Conservation (phyloP, 352 stramenopile genomes). For the Phytophthora podocarpi region DNA sequence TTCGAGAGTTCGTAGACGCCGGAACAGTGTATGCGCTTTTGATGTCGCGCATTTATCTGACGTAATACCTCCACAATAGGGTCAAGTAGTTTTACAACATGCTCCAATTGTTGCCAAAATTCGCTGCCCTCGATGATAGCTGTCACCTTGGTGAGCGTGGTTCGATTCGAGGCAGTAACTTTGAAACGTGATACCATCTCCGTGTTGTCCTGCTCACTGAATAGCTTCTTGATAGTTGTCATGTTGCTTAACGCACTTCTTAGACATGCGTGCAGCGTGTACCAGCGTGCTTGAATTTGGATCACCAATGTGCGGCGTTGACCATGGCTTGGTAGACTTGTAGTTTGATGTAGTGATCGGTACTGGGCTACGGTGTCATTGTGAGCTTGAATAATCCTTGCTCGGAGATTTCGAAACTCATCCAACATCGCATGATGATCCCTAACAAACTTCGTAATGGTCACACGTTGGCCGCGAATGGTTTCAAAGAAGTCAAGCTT, state of each 20-base stretch:
- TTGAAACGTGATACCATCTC: background rate
- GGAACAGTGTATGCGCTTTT: constrained; percentile 3
- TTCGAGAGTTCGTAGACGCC: background rate
- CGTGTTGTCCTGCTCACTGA: constrained; percentile 1
- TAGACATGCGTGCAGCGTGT: constrained; percentile 8
- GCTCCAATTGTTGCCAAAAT: constrained; percentile 2
- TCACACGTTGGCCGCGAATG: background rate
- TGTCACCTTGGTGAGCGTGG: background rate
- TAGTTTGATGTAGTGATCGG: background rate
- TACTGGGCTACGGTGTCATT: background rate
- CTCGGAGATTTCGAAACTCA: background rate
- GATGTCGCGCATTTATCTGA: constrained; percentile 8
- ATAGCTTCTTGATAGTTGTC: constrained; percentile 7
- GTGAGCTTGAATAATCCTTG: background rate
- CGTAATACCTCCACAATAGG: constrained; percentile 3
- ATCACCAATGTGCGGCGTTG: background rate
- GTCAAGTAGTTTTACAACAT: constrained; percentile 3
- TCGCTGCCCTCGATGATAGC: background rate
- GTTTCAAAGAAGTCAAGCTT: constrained; percentile 1
- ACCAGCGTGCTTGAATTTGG: constrained; percentile 5
- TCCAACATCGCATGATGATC: constrained; percentile 2
- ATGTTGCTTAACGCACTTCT: background rate
- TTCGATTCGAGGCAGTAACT: background rate
- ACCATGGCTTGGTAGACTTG: background rate
- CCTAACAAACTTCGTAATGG: background rate